A percentile compares a stretch with the other conserved stretches of the same genome.
phyloP scores from a whole-genome alignment of 345 rosid species.

The Passiflora organensis region DNA sequence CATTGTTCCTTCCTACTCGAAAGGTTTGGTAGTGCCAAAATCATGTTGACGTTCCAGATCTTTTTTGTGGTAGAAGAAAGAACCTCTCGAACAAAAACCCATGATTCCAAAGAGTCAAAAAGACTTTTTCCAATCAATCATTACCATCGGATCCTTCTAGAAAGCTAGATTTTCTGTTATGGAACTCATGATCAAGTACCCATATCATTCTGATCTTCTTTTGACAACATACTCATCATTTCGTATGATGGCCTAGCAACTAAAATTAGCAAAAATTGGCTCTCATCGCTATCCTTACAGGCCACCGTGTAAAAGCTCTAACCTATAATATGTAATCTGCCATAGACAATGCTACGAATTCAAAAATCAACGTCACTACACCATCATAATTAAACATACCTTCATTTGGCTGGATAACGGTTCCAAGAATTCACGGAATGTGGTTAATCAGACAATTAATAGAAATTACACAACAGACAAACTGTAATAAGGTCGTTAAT shows the following conservation, averaged over 20 bases:
- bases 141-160: neutral
- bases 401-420: too few relatives aligned
- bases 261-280: too few relatives aligned
- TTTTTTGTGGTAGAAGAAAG: neutral
- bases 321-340: too few relatives aligned
- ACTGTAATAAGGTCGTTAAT: slow-evolving; percentile 4
- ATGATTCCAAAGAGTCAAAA: neutral
- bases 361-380: too few relatives aligned
- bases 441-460: too few relatives aligned
- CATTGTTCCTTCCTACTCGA: slow-evolving; percentile 4
- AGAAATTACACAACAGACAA: neutral
- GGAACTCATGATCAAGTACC: slow-evolving; percentile 2
- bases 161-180: slow-evolving; percentile 8
- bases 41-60: neutral
- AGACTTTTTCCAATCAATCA: slow-evolving; percentile 6
- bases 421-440: too few relatives aligned
- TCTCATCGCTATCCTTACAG: too few relatives aligned
- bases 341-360: too few relatives aligned
- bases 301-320: too few relatives aligned
- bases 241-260: too few relatives aligned
- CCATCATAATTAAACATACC: too few relatives aligned
- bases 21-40: slow-evolving; percentile 17
- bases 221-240: too few relatives aligned
- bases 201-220: neutral
- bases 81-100: neutral